Conservation (phyloP, 2,329 filamentous ascomycete genomes). For the Penicillium decumbens region DNA sequence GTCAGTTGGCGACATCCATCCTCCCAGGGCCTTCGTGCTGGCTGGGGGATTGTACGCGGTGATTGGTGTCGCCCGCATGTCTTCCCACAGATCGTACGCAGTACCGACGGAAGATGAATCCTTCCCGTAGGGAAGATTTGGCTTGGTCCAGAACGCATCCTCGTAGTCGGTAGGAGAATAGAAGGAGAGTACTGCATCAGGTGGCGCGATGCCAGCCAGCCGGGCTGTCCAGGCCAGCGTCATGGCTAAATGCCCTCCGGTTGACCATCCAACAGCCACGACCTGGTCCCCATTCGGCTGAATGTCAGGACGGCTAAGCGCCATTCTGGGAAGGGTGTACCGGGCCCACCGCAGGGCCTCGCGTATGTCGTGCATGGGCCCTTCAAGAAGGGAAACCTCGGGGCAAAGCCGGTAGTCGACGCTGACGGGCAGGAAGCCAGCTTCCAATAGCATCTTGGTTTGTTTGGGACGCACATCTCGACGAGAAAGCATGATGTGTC, state of each 20-base stretch:
- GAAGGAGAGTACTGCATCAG: slow-evolving; percentile 45
- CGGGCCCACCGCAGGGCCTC: slow-evolving; percentile 30
- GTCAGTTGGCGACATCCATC: neutral
- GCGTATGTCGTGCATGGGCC: slow-evolving; percentile 43
- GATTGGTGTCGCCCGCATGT: neutral
- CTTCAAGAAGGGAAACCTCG: slow-evolving; percentile 43
- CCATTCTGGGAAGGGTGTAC: slow-evolving; percentile 19
- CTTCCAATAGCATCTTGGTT: slow-evolving; percentile 34
- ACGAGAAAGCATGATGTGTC: slow-evolving; percentile 24
- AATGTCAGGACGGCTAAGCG: neutral
- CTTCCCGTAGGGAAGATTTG: neutral
- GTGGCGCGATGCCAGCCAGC: slow-evolving; percentile 31
- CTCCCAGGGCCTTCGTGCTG: neutral
- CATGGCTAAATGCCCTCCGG: slow-evolving; percentile 47
- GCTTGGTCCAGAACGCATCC: slow-evolving; percentile 1
- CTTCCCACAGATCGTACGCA: neutral
- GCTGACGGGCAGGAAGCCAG: slow-evolving; percentile 46
- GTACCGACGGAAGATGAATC: neutral
- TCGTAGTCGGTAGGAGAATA: slow-evolving; percentile 45
- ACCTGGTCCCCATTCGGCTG: slow-evolving; percentile 22
- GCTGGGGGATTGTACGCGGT: neutral
- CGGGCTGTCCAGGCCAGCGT: slow-evolving; percentile 39
- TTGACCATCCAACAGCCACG: slow-evolving; percentile 48
- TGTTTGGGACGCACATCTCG: slow-evolving; percentile 29
- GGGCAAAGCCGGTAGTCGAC: slow-evolving; percentile 52